Evolutionary conservation across 208 protist species (phyloP), one percentile per base, ranked within the genome.

Genomic region (Balamuthia mandrillaris): DNA sequence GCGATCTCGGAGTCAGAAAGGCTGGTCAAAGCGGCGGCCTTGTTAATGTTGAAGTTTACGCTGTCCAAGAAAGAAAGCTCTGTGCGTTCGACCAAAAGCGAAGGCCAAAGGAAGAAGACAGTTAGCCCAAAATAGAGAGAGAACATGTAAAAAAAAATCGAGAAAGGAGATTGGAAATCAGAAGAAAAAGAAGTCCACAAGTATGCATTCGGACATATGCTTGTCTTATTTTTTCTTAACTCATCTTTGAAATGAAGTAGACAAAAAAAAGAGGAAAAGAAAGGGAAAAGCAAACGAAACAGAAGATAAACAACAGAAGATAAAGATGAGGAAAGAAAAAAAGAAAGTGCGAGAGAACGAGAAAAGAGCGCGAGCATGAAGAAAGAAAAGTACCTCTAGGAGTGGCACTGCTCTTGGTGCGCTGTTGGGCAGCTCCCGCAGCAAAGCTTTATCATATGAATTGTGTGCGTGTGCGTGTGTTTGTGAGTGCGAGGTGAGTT

Each of bases 11-110:
- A 35, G 33, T 68, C 60, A 35, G 33, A 44, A 5, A 51, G 42
- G 37, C 49, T 33, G 21, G 68, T 78, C 2, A 78, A 10, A 21
- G 45, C 68, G 24, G 68, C 68, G 24, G 68, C 68, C 45, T 58
- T 51, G 45, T 78, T 78, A 44, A 78, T 56, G 68, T 60, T 60
- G 68, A 42, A 29, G 31, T 42, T 24, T 31, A 78, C 68, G 68
- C 68, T 78, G 41, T 78, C 45, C 7, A 78, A 44, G 49, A 78
- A 78, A 6, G 41, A 51, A 27, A 58, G 33, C 27, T 78, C 68
- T 58, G 27, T 61, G n/a, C n/a, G 49, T 18, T 56, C 21, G 21
- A 27, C 21, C 21, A 56, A 18, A 56, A 27, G 49, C 21, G 21
- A 56, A 18, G 49, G 18, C 49, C 49, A 56, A 56, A n/a, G 49